These are phyloP conservation scores for Irpex sp. DNA, from an alignment of 1,284 basidiomycete species.

Conservation along the genomic window DNA sequence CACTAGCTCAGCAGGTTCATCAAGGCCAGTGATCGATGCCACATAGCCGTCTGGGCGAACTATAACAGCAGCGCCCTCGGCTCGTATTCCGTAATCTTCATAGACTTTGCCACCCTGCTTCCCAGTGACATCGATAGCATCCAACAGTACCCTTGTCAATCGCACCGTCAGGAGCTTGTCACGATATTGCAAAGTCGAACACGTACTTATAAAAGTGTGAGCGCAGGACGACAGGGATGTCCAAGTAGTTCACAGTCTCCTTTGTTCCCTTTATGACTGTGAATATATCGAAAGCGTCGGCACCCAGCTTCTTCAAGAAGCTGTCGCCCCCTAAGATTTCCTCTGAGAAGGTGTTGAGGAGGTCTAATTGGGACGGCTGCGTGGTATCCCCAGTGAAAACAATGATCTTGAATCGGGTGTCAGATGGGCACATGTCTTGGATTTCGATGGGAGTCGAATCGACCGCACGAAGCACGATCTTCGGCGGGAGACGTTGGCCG, in stretches of 20 bases:
- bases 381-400: conserved; percentile 11
- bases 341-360: conserved; percentile 1
- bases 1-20: neutral
- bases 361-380: neutral
- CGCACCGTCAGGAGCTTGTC: too few species aligned
- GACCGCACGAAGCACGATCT: conserved; percentile 4
- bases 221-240: conserved; percentile 27
- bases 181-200: neutral
- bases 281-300: neutral
- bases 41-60: conserved; percentile 6
- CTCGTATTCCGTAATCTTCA: neutral
- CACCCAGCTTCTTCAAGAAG: neutral
- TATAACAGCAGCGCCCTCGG: neutral
- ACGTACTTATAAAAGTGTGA: conserved; percentile 32
- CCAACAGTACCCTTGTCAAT: conserved; percentile 1
- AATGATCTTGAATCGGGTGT: conserved; percentile 14
- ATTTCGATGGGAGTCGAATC: conserved; percentile 2
- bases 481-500: conserved; percentile 6
- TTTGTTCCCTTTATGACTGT: conserved; percentile 11
- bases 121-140: neutral
- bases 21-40: neutral
- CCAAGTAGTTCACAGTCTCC: conserved; percentile 26
- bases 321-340: conserved; percentile 1
- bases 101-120: neutral
- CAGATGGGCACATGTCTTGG: conserved; percentile 21